Conservation (phyloP, 78 protist genomes). For the Chrysochromulina tobinii region DNA sequence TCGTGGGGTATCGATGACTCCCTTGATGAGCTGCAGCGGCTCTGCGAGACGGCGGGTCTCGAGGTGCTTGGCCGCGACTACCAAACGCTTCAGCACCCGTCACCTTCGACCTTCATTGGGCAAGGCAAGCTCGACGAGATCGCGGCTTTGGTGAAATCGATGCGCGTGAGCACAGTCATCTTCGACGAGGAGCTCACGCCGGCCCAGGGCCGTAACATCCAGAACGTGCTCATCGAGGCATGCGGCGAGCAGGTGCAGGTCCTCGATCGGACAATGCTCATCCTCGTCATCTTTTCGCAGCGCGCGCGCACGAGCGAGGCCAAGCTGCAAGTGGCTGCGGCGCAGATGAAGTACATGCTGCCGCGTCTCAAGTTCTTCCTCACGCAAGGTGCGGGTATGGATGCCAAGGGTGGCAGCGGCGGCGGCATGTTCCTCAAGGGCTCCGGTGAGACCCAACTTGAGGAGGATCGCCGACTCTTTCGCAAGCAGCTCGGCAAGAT, state of each 20-base stretch:
- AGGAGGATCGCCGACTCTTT: slow-evolving; percentile 13
- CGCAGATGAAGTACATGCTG: slow-evolving; percentile 41
- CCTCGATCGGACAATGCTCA: slow-evolving; percentile 39
- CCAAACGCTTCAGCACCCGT: slow-evolving; percentile 29
- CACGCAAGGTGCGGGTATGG: slow-evolving; percentile 41
- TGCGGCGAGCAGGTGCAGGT: neutral
- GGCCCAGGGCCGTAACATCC: slow-evolving; percentile 33
- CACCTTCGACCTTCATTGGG: slow-evolving; percentile 35
- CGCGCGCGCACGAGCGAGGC: slow-evolving; percentile 50
- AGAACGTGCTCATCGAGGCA: neutral
- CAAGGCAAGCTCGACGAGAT: slow-evolving; percentile 22
- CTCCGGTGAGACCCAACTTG: slow-evolving; percentile 17
- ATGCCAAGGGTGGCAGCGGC: slow-evolving; percentile 12
- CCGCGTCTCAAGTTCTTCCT: slow-evolving; percentile 32
- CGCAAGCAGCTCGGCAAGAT: slow-evolving; percentile 1
- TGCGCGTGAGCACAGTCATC: neutral
- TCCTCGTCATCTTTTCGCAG: slow-evolving; percentile 41
- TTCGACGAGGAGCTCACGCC: slow-evolving; percentile 48
- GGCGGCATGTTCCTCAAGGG: neutral
- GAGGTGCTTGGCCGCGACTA: neutral
- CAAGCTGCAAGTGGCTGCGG: slow-evolving; percentile 39
- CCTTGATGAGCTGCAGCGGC: slow-evolving; percentile 33
- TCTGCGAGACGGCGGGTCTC: slow-evolving; percentile 40
- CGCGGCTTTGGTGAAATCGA: neutral
- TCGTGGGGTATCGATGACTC: slow-evolving; percentile 29